Evolutionary conservation across 176 grass and related monocot genomes (phyloP), one percentile per base, ranked within the genome.

Genomic region (Oropetium thomaeum): DNA sequence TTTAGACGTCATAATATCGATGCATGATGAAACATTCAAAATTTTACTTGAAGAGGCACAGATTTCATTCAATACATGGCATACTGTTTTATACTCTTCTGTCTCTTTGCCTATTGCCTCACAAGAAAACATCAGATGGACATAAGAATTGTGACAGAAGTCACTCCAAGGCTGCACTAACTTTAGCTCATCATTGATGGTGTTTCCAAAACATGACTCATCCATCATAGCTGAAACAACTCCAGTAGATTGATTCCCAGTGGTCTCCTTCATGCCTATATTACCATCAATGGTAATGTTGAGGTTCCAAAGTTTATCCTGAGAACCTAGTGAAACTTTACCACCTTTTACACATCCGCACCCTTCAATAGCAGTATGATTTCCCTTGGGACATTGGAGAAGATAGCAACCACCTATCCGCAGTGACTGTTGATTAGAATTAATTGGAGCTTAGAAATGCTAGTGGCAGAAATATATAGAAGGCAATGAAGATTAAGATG

Each of bases 401-500:
- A 93, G 75, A 91, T 92, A 97, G 72, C 74, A 93, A 62, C 62
- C 79, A 72, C 84, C 84, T 45, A 93, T 83, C 49, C 81, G 69
- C 33, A 91, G 83, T 65, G 72, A 81, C 95, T 97, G 81, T 49
- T 37, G 75, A 62, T 72, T 67, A 12, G 41, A 37, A 83, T 81
- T 34, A 62, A 75, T 29, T 74, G 62, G 27, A 53, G 22, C 22
- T 69, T 78, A 78, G 45, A 79, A 48, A 81, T 65, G 23, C 29
- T 42, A 85, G 47, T n/a, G 81, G 44, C 44, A 84, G 11, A 35
- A 33, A 51, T 84, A 69, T 65, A 69, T 32, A 51, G 15, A 69
- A 32, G 48, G 47, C 13, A 2, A 22, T 61, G 12, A 19, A 74
- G 35, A 73, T 42, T 68, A 74, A 77, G 37, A 72, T 8, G n/a